Percentiles rank a stretch among this genome's conserved stretches.
phyloP scores from a whole-genome alignment of 139 green algal genomes.

The Auxenochlorella protothecoides region DNA sequence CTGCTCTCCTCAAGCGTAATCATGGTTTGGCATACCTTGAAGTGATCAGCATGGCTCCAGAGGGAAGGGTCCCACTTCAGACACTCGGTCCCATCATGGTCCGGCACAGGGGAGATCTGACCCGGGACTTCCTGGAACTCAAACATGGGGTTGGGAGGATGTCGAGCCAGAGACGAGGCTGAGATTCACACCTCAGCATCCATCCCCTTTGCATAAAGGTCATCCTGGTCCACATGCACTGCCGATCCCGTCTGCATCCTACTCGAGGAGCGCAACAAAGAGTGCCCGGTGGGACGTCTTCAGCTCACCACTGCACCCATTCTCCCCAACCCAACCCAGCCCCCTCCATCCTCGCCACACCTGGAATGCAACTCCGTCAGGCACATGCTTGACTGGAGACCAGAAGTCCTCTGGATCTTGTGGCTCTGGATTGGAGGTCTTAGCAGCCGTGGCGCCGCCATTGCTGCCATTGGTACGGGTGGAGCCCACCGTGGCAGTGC shows the following conservation, averaged over 20 bases:
- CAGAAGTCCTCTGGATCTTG: conserved; percentile 31
- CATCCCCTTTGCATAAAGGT: no score
- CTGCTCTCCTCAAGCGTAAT: no score
- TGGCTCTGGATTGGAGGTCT: neutral
- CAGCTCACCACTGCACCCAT: no score
- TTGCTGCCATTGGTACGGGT: no score
- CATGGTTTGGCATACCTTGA: conserved; percentile 42
- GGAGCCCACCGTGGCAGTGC: no score
- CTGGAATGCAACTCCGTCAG: conserved; percentile 7
- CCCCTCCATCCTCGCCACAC: neutral
- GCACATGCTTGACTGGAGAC: conserved; percentile 12
- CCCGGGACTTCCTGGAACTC: conserved; percentile 27
- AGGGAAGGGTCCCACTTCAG: conserved; percentile 76
- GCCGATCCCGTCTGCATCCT: no score
- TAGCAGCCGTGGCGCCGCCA: neutral
- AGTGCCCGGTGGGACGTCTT: no score
- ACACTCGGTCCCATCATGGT: conserved; percentile 80
- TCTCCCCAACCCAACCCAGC: no score
- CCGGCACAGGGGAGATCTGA: conserved; percentile 31
- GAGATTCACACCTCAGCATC: no score
- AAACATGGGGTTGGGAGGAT: neutral
- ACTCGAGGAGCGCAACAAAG: no score
- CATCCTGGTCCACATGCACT: no score
- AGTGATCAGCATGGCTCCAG: conserved; percentile 74
- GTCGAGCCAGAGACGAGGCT: no score